These are phyloP conservation scores for Boletus rubroflammeus DNA, from an alignment of 768 basidiomycete species.

Conservation along the genomic window DNA sequence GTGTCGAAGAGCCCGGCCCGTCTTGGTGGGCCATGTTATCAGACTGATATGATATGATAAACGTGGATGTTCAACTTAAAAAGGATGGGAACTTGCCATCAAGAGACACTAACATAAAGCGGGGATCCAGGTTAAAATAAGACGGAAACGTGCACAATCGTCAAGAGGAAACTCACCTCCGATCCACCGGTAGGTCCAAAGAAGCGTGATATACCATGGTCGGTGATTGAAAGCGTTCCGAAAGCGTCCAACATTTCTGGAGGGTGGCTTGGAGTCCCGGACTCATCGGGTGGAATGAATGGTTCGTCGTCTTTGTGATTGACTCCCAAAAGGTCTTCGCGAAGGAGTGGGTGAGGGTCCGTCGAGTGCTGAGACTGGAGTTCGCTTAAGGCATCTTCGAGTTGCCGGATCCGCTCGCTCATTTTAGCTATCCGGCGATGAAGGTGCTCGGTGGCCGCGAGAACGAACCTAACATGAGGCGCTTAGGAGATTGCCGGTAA, in stretches of 20 bases:
- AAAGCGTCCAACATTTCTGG: constrained; percentile 53
- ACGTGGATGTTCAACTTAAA: background rate
- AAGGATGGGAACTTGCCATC: constrained; percentile 25
- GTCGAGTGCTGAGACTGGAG: constrained; percentile 49
- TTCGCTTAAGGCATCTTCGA: constrained; percentile 56
- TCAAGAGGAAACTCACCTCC: constrained; percentile 45
- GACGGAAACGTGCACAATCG: constrained; percentile 3
- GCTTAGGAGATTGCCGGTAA: constrained; percentile 9
- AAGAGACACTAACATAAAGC: constrained; percentile 28
- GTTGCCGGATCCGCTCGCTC: constrained; percentile 50
- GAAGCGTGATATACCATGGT: constrained; percentile 58
- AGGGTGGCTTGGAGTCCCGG: constrained; percentile 12
- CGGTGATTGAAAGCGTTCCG: constrained; percentile 57
- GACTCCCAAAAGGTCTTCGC: constrained; percentile 44
- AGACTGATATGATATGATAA: constrained; percentile 21
- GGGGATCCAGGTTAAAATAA: constrained; percentile 9
- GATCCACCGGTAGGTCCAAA: constrained; percentile 67
- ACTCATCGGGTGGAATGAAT: constrained; percentile 25
- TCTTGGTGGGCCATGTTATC: constrained; percentile 21
- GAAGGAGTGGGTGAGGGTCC: constrained; percentile 59
- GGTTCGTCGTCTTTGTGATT: constrained; percentile 30
- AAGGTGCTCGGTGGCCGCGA: constrained; percentile 64
- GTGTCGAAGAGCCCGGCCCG: constrained; percentile 15
- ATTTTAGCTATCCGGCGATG: constrained; percentile 54
- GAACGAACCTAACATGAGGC: constrained; percentile 42